Base-by-base conservation (phyloP, 1,284 basidiomycete species). In the Meripilus lineatus region DNA sequence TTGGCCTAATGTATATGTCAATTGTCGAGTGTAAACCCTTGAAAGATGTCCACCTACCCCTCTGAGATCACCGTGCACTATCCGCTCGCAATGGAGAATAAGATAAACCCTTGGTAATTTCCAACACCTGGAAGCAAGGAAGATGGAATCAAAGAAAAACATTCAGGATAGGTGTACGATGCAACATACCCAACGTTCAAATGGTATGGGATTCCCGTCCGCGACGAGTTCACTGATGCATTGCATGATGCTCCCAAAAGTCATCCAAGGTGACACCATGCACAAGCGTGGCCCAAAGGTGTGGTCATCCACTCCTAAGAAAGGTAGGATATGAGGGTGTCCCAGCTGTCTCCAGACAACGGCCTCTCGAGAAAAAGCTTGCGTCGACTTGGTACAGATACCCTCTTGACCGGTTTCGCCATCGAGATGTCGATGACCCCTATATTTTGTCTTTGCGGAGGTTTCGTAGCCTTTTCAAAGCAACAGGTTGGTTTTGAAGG, bases 191-290 rank as follows among this genome's bases (percentile, higher is more conserved):
- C 43, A 45, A 15, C 43, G 26, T 37, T 45, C 24, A 25, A 38
- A 45, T 4, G 43, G 43, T 15, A 45, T 24, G 8, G 23, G 15
- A 3, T 20, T 11, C 11, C 23, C 10, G 11, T 32, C 28, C 21
- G 23, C 22, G 18, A 3, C 4, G 20, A 38, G 6, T 14, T 7
- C 7, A 25, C 11, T 13, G 6, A 32, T 30, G 20, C 46, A 44
- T 30, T 40, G 37, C 41, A 36, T 43, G 15, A 48, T 26, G 23
- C 40, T 48, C 4, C 42, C 46, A 10, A 25, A n/a, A 13, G 17
- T 20, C 42, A 48, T 44, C 37, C 35, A 44, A 11, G 46, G 42
- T 5, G 46, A 48, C n/a, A 48, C 46, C 38, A 48, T 43, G 37
- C 42, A 44, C 20, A 32, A 32, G 10, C 18, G 14, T 15, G n/a